phyloP scores from a whole-genome alignment of 306 rosid species.

The Glycine soja region DNA sequence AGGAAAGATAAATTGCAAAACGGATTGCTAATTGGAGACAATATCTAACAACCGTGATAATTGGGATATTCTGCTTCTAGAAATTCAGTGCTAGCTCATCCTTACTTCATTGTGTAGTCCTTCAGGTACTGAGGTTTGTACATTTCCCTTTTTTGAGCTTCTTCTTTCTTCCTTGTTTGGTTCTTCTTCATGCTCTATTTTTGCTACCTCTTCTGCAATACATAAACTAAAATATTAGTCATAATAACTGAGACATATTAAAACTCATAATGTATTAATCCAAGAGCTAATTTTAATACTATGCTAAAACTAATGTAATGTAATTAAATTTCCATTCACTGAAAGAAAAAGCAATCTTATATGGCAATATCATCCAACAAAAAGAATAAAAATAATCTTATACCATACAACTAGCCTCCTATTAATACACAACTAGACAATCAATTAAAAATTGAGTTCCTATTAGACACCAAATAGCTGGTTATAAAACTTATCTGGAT shows the following conservation, averaged over 20 bases:
- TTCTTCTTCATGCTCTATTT: too few relatives aligned
- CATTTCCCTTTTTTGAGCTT: too few relatives aligned
- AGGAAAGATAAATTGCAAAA: too few relatives aligned
- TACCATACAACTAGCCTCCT: constrained; percentile 24
- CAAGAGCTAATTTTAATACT: constrained; percentile 1
- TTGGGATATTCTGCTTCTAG: too few relatives aligned
- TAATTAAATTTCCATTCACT: constrained; percentile 1
- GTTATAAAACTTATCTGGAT: constrained; percentile 95
- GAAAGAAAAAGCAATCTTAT: constrained; percentile 20
- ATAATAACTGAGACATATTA: too few relatives aligned
- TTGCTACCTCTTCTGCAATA: too few relatives aligned
- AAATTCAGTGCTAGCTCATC: too few relatives aligned
- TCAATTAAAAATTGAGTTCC: constrained; percentile 21
- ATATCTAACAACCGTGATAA: too few relatives aligned
- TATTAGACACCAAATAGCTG: constrained; percentile 65
- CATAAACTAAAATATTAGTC: neutral
- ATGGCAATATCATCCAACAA: constrained; percentile 19
- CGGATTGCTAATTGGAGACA: too few relatives aligned
- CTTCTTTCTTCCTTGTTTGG: too few relatives aligned
- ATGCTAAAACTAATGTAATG: constrained; percentile 11
- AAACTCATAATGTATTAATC: neutral
- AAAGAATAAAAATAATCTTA: constrained; percentile 11
- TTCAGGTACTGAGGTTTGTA: too few relatives aligned
- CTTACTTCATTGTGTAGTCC: too few relatives aligned
- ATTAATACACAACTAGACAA: constrained; percentile 12